Base-by-base conservation (phyloP, 1,284 basidiomycete species). In the Cutaneotrichosporon spelunceum region DNA sequence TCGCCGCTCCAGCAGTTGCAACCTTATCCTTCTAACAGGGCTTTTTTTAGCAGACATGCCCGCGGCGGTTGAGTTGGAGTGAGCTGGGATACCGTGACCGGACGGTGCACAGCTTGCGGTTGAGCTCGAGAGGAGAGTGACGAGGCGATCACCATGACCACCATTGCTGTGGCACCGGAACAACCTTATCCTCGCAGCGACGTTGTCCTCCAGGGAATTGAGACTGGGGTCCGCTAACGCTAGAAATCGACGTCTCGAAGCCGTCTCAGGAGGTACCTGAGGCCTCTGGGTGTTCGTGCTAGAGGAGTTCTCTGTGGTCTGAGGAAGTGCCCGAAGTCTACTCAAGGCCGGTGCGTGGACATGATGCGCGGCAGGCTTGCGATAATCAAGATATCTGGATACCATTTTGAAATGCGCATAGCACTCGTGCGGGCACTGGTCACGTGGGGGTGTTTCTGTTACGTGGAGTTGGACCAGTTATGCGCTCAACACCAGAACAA, bases 231-330 rank as follows among this genome's bases (percentile, higher is more conserved):
- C 13, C 6, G 33, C 57, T 63, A 19, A 61, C 57, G 3, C 10
- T 64, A 80, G 79, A 80, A 63, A 80, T 80, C 64, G 79, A 80
- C 60, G 79, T 80, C 11, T 74, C 77, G 10, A 63, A 69, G 0
- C 64, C 75, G 0, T 60, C 72, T 14, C 69, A 74, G 47, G 74
- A 78, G 54, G 64, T 71, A 4, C 72, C 77, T 11, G 70, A 76
- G 60, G 75, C 75, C 9, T 78, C 77, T 19, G 70, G 72, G 14
- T 80, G 79, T 66, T 65, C 68, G 19, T 80, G 79, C 63, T 80
- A 64, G 50, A 34, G 9, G 39, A 9, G n/a, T 42, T 42, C 39
- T 42, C 39, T 42, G 39, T 5, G 29, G 9, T 33, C 29, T 27
- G 11, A 54, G 23, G 30, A 33, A n/a, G 53, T 27, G 33, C 23